Conservation (phyloP, 352 stramenopile genomes). For the Pythium grandisporangium region DNA sequence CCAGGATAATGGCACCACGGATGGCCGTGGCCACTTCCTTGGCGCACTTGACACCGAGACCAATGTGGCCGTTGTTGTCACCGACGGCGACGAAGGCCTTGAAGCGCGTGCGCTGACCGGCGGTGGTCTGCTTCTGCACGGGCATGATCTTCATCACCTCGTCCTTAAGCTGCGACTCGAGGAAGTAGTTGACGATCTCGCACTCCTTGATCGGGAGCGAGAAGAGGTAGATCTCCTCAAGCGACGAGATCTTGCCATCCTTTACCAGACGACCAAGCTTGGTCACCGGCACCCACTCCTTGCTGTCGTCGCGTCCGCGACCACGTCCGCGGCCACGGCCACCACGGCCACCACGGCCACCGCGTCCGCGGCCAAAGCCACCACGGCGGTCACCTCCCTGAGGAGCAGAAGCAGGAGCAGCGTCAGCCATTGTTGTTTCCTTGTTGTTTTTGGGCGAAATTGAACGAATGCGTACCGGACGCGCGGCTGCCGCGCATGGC, state of each 20-base stretch:
- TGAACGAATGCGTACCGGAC: constrained; percentile 70
- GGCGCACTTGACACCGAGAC: constrained; percentile 98
- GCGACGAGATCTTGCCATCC: constrained; percentile 98
- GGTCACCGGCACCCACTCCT: constrained; percentile 99
- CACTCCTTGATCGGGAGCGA: constrained; percentile 99
- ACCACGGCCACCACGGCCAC: constrained; percentile 77
- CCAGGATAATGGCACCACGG: constrained; percentile 97
- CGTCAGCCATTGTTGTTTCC: constrained; percentile 78
- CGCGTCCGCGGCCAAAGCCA: constrained; percentile 83
- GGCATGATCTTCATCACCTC: constrained; percentile 99
- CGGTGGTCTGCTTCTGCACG: constrained; percentile 99
- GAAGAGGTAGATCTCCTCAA: constrained; percentile 99
- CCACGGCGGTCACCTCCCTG: constrained; percentile 84
- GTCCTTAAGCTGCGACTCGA: constrained; percentile 97
- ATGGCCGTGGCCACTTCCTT: constrained; percentile 99
- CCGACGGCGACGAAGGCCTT: constrained; percentile 99
- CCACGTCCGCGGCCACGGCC: constrained; percentile 82
- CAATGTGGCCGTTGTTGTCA: constrained; percentile 98
- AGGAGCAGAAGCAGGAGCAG: constrained; percentile 55
- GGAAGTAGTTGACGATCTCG: constrained; percentile 99
- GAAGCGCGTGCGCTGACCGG: constrained; percentile 99
- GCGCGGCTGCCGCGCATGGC: too few relatives aligned
- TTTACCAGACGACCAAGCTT: constrained; percentile 99
- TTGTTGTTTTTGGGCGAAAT: constrained; percentile 62
- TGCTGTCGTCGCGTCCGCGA: constrained; percentile 83